Conservation (phyloP, 441 rosid genomes). For the Capsella rubella region DNA sequence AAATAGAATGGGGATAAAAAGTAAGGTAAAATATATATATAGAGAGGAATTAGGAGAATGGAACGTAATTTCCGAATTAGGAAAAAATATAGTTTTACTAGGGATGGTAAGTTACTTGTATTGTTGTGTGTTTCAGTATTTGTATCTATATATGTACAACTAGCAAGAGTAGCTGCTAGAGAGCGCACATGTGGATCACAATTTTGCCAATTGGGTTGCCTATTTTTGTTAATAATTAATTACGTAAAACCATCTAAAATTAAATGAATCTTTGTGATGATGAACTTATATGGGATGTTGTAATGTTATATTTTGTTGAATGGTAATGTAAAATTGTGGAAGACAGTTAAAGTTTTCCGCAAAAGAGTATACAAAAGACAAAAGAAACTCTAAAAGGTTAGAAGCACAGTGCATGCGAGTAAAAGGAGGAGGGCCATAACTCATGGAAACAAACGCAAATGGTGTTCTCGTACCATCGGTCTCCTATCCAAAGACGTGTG, state of each 20-base stretch:
- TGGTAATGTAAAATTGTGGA: not conserved
- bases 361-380: not conserved
- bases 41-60: not conserved
- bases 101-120: slow-evolving; percentile 24
- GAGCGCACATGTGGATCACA: slow-evolving; percentile 30
- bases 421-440: slow-evolving; percentile 8
- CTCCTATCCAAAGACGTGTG: slow-evolving; percentile 40
- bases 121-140: slow-evolving; percentile 10
- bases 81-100: slow-evolving; percentile 24
- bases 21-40: slow-evolving; percentile 28
- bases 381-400: slow-evolving; percentile 6
- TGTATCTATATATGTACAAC: slow-evolving; percentile 26
- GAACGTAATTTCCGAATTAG: slow-evolving; percentile 31
- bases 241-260: not conserved
- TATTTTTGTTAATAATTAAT: not conserved
- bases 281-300: not conserved
- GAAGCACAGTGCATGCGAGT: not conserved
- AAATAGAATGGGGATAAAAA: slow-evolving; percentile 9
- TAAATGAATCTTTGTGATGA: not conserved
- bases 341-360: not conserved
- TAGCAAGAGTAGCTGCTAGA: not conserved
- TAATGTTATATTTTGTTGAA: not conserved
- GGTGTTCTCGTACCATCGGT: slow-evolving; percentile 35
- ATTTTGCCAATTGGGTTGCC: slow-evolving; percentile 4
- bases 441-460: slow-evolving; percentile 32